Conservation (phyloP, 2,329 filamentous ascomycete genomes). For the Apiospora koreana region DNA sequence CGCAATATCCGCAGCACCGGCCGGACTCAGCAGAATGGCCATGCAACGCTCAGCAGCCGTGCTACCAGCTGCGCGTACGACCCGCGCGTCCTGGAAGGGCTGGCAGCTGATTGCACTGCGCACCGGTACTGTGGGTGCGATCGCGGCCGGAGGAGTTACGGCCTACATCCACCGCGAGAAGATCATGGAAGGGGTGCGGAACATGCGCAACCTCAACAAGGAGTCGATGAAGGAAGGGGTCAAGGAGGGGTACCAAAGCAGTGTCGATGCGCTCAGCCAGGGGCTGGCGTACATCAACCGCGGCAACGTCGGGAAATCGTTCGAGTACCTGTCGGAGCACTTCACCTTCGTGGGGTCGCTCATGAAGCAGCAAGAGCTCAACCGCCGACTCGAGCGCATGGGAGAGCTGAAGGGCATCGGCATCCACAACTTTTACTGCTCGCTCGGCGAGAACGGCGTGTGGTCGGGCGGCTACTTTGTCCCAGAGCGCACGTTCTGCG, state of each 20-base stretch:
- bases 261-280: conserved; percentile 51
- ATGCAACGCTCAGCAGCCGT: conserved; percentile 39
- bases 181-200: conserved; percentile 54
- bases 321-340: conserved; percentile 78
- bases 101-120: conserved; percentile 72
- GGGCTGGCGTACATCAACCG: conserved; percentile 59
- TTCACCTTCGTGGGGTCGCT: conserved; percentile 84
- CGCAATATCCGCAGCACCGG: not conserved
- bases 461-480: conserved; percentile 62
- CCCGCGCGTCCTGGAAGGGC: conserved; percentile 43
- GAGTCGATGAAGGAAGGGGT: conserved; percentile 48
- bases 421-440: conserved; percentile 75
- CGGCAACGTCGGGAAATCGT: conserved; percentile 65
- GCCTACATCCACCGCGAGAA: conserved; percentile 77
- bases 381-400: conserved; percentile 64
- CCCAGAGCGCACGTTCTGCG: conserved; percentile 77
- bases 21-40: not conserved
- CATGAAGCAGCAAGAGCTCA: conserved; percentile 71
- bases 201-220: conserved; percentile 48
- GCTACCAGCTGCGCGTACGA: conserved; percentile 21
- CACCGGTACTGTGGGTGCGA: conserved; percentile 79
- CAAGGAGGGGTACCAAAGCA: conserved; percentile 49
- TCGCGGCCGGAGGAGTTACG: conserved; percentile 77
- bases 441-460: conserved; percentile 70
- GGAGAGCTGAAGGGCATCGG: conserved; percentile 64